Evolutionary conservation across 2,329 filamentous ascomycete species (phyloP).

Genomic region (Neofusicoccum cordaticola): DNA sequence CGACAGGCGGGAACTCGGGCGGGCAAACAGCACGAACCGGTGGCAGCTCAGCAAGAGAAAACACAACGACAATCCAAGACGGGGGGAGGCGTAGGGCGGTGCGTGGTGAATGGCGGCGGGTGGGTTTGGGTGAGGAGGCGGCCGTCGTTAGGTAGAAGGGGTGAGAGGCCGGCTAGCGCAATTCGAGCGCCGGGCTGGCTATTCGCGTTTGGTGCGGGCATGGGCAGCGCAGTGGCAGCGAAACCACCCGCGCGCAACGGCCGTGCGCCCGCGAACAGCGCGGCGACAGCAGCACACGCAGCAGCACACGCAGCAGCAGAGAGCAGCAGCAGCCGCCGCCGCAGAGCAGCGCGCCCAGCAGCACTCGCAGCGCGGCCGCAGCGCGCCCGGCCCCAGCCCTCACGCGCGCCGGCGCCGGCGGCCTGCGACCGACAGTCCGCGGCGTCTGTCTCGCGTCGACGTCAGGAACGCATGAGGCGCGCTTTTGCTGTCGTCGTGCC

Average conservation of each 20-base stretch:
- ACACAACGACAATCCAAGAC: conserved; percentile 14
- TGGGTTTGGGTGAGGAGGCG: conserved; percentile 14
- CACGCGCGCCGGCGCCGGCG: too few relatives aligned
- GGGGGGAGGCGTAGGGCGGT: conserved; percentile 3
- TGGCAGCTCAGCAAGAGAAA: conserved; percentile 6
- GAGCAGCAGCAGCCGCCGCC: neutral
- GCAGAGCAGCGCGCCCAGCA: neutral
- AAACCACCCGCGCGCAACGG: neutral
- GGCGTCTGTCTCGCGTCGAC: neutral
- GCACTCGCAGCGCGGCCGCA: neutral
- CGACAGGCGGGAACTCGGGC: conserved; percentile 8
- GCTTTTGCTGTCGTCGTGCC: conserved; percentile 4
- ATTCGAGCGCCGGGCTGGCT: conserved; percentile 8
- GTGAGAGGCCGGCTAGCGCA: conserved; percentile 10
- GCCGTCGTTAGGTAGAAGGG: conserved; percentile 13
- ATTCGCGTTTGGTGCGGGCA: conserved; percentile 2
- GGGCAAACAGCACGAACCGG: conserved; percentile 10
- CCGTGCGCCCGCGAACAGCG: neutral
- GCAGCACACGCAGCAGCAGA: neutral
- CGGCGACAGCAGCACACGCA: neutral
- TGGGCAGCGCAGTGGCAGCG: neutral
- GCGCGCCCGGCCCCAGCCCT: too few relatives aligned
- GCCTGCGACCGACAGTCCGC: neutral
- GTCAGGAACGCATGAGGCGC: conserved; percentile 7
- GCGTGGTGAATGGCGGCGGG: conserved; percentile 8